Evolutionary conservation across 1,139 yeast genomes (phyloP), one percentile per base, ranked within the genome.

Genomic region (Geotrichum citri-aurantii): DNA sequence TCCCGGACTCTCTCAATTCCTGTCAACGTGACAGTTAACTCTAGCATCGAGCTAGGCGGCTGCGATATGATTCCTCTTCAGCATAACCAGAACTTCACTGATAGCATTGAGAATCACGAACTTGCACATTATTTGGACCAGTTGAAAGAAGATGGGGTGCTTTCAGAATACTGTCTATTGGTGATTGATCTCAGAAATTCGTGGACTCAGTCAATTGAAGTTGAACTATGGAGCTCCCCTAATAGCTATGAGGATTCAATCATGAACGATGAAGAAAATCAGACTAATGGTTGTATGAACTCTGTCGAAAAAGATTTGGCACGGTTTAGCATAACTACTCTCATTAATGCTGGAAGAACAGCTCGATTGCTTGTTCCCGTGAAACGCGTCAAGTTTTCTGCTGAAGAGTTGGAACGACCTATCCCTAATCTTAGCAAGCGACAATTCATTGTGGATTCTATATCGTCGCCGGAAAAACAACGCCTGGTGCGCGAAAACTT

Each of bases 371-470:
- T 91, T 27, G 66, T 93, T 3, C 97, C 97, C 0, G 74, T 90
- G 10, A 80, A 79, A 61, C 79, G 90, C 68, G 72, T 84, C 21
- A 73, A 77, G 3, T 66, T 79, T 23, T 69, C 75, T 2, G 75
- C 75, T 7, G 77, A 79, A n/a, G 78, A 79, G 51, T 69, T 82
- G 19, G 69, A 74, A 3, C 71, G 72, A 48, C 80, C 82, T 0
- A 85, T 92, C 33, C 98, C 98, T n/a, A 84, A 89, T 31, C 74
- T 91, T 50, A 72, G 87, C 48, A 82, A 84, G 52, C 83, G 84
- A 61, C 97, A 91, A 71, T 88, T 84, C 67, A 77, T 90, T 21
- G 80, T 84, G 42, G 86, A 86, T 65, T 80, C 83, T 55, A 80
- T 79, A 56, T 68, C 84, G 31, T 75, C 83, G 0, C 83, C 81